Evolutionary conservation across 768 basidiomycete genomes (phyloP).

Genomic region (Porpolomopsis calyptriformis): DNA sequence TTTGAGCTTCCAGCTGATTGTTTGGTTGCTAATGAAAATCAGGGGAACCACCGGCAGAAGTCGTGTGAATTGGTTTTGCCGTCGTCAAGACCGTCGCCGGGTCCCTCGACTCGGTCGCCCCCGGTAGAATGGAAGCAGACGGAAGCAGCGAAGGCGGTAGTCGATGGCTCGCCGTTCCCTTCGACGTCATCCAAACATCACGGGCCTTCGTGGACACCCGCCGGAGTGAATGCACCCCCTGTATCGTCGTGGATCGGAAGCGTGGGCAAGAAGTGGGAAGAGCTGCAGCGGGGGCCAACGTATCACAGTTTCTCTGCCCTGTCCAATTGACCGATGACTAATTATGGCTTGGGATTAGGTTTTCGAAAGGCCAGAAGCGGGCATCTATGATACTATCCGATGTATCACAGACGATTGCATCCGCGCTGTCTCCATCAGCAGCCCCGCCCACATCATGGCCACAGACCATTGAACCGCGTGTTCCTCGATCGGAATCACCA

Average conservation of each 20-base stretch:
- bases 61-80: conserved; percentile 16
- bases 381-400: conserved; percentile 58
- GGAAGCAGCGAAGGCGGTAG: background rate
- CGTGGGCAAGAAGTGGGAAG: conserved; percentile 52
- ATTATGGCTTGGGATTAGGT: conserved; percentile 28
- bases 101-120: background rate
- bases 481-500: no score
- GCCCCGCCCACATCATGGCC: conserved; percentile 1
- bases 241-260: conserved; percentile 43
- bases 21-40: background rate
- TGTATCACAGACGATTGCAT: conserved; percentile 45
- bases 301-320: conserved; percentile 24
- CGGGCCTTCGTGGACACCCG: conserved; percentile 26
- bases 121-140: background rate
- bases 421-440: conserved; percentile 28
- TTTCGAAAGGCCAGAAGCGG: conserved; percentile 57
- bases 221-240: conserved; percentile 21
- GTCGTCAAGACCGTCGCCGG: background rate
- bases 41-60: conserved; percentile 16
- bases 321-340: background rate
- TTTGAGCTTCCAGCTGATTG: background rate
- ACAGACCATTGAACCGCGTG: no score
- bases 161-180: conserved; percentile 10
- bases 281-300: conserved; percentile 44
- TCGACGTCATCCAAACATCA: no score